Evolutionary conservation across 768 basidiomycete genomes (phyloP).

Genomic region (Phylloporus arenicola): DNA sequence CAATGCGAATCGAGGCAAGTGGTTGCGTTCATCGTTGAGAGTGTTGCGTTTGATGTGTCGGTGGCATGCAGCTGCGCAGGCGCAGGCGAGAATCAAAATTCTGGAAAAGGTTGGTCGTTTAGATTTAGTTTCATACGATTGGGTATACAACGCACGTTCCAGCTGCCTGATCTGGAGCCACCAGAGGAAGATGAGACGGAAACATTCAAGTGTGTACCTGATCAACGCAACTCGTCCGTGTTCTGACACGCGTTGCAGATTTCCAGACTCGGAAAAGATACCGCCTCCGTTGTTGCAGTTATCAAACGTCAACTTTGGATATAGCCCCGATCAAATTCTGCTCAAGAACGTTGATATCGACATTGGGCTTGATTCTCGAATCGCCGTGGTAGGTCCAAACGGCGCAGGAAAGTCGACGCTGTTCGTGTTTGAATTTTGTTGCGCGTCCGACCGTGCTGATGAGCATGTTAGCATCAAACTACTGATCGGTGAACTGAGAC

Average conservation of each 20-base stretch:
- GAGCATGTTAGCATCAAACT: conserved; percentile 71
- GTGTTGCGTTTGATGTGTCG: conserved; percentile 1
- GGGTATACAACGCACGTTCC: not conserved
- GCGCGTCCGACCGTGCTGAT: conserved; percentile 3
- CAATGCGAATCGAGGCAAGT: conserved; percentile 82
- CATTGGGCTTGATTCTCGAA: conserved; percentile 88
- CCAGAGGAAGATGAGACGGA: conserved; percentile 92
- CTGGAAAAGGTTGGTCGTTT: conserved; percentile 56
- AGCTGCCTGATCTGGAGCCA: conserved; percentile 90
- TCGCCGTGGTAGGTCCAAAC: conserved; percentile 93
- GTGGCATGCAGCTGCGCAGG: conserved; percentile 66
- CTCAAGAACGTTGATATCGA: conserved; percentile 82
- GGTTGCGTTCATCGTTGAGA: not conserved
- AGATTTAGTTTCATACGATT: not conserved
- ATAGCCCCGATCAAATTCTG: conserved; percentile 68
- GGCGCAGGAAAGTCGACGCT: conserved; percentile 96
- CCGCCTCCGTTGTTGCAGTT: conserved; percentile 93
- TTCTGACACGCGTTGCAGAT: conserved; percentile 38
- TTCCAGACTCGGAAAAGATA: conserved; percentile 96
- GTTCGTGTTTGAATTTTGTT: conserved; percentile 37
- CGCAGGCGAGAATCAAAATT: conserved; percentile 73
- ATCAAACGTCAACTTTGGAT: conserved; percentile 87
- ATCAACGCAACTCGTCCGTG: not conserved
- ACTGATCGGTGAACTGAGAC: conserved; percentile 20
- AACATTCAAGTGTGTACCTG: conserved; percentile 65